phyloP scores from a whole-genome alignment of 495 filamentous ascomycete species.

The Xylaria sp. region DNA sequence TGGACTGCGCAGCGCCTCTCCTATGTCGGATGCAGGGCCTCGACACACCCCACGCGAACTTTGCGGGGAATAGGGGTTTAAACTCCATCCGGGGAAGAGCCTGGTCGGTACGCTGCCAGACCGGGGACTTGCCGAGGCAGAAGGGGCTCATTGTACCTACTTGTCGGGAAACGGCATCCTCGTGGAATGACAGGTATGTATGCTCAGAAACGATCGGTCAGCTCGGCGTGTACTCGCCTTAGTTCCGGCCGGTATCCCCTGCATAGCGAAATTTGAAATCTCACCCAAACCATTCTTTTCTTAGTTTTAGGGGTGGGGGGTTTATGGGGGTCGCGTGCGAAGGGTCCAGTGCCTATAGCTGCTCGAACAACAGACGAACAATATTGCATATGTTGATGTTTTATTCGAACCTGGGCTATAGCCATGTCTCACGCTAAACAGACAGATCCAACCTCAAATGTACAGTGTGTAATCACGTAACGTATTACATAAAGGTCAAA shows the following conservation, averaged over 20 bases:
- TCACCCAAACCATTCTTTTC: background rate
- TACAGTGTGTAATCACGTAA: background rate
- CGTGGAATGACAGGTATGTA: no score
- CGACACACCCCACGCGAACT: background rate
- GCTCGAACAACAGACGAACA: background rate
- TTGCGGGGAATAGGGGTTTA: background rate
- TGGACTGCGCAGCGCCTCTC: background rate
- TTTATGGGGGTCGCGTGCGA: background rate
- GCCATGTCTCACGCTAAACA: background rate
- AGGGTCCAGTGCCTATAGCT: background rate
- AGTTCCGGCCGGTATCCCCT: background rate
- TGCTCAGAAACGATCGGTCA: background rate
- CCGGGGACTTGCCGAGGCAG: background rate
- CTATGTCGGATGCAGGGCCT: constrained; percentile 16
- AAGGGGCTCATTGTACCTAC: background rate
- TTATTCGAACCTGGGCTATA: background rate
- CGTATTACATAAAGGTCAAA: background rate
- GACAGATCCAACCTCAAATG: background rate
- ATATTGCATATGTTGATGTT: background rate
- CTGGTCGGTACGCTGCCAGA: background rate
- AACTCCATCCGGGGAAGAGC: background rate
- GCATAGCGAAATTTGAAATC: background rate
- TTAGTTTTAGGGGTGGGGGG: background rate
- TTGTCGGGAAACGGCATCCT: background rate
- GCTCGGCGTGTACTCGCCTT: background rate